phyloP scores from a whole-genome alignment of 345 rosid species.

The Melaleuca alternifolia region DNA sequence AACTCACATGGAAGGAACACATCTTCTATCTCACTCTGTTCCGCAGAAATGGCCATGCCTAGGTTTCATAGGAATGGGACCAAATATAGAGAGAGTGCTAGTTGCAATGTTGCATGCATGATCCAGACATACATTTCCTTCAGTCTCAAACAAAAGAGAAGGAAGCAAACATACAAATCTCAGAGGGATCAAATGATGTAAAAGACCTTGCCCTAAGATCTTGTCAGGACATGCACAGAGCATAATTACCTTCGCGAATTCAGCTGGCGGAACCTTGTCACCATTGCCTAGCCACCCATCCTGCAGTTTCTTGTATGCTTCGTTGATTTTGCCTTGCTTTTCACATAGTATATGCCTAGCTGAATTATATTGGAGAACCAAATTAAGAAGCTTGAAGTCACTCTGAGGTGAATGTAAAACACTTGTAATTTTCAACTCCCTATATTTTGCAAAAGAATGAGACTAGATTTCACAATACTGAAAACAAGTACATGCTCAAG shows the following conservation, averaged over 20 bases:
- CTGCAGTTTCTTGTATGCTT: slow-evolving; percentile 87
- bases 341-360: slow-evolving; percentile 88
- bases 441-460: neutral
- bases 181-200: neutral
- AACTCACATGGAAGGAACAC: neutral
- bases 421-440: neutral
- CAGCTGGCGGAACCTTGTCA: slow-evolving; percentile 97
- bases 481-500: neutral
- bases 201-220: neutral
- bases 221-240: neutral
- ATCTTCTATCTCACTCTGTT: neutral
- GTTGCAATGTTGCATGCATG: neutral
- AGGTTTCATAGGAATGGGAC: neutral
- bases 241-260: slow-evolving; percentile 73
- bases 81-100: neutral
- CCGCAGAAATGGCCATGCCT: neutral
- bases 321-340: slow-evolving; percentile 93
- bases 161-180: neutral
- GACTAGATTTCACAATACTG: neutral
- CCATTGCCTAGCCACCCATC: slow-evolving; percentile 93
- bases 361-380: slow-evolving; percentile 8
- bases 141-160: neutral
- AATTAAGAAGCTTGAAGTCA: neutral
- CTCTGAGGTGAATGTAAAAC: neutral
- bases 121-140: neutral